phyloP scores from a whole-genome alignment of 2,329 filamentous ascomycete genomes.

The Nothophoma quercina region DNA sequence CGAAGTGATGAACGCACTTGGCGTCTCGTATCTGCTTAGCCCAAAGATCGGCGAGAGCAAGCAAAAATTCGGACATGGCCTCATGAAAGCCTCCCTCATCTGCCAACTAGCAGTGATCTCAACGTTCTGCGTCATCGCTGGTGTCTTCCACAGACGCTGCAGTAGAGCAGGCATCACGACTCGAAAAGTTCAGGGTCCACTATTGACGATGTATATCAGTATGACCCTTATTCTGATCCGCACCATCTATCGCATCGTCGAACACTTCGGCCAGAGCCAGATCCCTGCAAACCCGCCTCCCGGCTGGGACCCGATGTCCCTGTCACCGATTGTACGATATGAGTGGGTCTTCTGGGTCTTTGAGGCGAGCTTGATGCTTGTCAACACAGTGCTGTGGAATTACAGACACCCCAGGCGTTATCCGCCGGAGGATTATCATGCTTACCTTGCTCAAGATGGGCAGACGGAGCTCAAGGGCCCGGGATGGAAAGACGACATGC shows the following conservation, averaged over 20 bases:
- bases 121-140: constrained; percentile 55
- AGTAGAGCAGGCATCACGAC: constrained; percentile 47
- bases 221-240: constrained; percentile 55
- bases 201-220: constrained; percentile 57
- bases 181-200: constrained; percentile 52
- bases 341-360: constrained; percentile 63
- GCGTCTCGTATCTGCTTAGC: constrained; percentile 51
- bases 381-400: constrained; percentile 59
- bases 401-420: constrained; percentile 58
- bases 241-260: constrained; percentile 59
- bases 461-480: constrained; percentile 28
- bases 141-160: constrained; percentile 55
- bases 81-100: constrained; percentile 59
- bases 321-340: constrained; percentile 45
- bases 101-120: constrained; percentile 58
- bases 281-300: constrained; percentile 50
- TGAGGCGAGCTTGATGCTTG: constrained; percentile 59
- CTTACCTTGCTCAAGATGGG: constrained; percentile 53
- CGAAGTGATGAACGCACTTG: constrained; percentile 58
- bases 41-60: constrained; percentile 47
- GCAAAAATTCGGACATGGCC: constrained; percentile 50
- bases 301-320: constrained; percentile 38
- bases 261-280: constrained; percentile 59
- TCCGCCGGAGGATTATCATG: constrained; percentile 58
- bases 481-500: constrained; percentile 31